A percentile compares a stretch with the other conserved stretches of the same genome.
phyloP scores from a whole-genome alignment of 23 red algal genomes.

The Gracilaria domingensis region DNA sequence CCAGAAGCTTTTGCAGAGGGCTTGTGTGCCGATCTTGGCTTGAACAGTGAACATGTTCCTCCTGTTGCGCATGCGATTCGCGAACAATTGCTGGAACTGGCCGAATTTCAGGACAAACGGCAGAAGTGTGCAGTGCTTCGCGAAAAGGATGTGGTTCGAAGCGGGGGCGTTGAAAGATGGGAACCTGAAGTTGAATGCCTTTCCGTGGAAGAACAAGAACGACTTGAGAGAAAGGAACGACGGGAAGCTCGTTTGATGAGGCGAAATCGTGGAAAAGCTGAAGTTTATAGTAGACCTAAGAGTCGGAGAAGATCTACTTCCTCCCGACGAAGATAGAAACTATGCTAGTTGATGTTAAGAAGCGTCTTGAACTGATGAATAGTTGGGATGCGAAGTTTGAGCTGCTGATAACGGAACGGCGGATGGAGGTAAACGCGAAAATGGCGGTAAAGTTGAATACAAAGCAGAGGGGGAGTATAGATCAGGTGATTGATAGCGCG shows the following conservation, averaged over 20 bases:
- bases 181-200: conserved; percentile 78
- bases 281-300: conserved; percentile 18
- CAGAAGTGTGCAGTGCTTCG: conserved; percentile 47
- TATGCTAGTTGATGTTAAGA: background rate
- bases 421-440: background rate
- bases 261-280: conserved; percentile 69
- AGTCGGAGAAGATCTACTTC: conserved; percentile 25
- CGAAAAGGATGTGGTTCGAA: conserved; percentile 38
- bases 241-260: conserved; percentile 77
- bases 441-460: background rate
- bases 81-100: conserved; percentile 80
- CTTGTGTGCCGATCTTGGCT: conserved; percentile 81
- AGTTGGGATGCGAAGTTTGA: background rate
- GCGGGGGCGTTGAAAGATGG: conserved; percentile 31
- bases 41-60: conserved; percentile 75
- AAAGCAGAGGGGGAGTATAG: conserved; percentile 11
- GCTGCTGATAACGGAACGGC: background rate
- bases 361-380: background rate
- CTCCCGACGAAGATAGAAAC: conserved; percentile 24
- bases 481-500: conserved; percentile 7
- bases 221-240: conserved; percentile 78
- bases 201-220: conserved; percentile 71
- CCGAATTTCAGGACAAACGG: conserved; percentile 52
- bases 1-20: conserved; percentile 87
- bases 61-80: conserved; percentile 81